Evolutionary conservation across 192 early-diverging fungal genomes (phyloP).

Genomic region (Backusella mclennaniae): DNA sequence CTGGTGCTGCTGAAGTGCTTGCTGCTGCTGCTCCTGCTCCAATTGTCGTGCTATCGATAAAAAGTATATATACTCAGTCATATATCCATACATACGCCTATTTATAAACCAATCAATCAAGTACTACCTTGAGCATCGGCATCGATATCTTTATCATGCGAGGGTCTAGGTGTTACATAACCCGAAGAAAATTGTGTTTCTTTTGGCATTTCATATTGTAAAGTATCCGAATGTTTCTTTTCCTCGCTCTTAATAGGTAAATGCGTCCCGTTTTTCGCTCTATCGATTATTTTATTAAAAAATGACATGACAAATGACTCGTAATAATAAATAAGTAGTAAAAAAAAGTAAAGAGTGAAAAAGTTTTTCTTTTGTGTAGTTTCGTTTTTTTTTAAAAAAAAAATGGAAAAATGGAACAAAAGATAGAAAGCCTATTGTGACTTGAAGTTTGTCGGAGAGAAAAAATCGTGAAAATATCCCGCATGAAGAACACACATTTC

Average conservation of each 20-base stretch:
- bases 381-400: neutral
- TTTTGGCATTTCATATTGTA: neutral
- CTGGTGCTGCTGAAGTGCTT: neutral
- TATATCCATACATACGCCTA: neutral
- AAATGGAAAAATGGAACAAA: conserved; percentile 1
- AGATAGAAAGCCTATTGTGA: neutral
- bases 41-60: neutral
- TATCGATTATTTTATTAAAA: conserved; percentile 17
- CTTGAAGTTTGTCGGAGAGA: neutral
- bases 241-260: neutral
- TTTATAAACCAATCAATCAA: neutral
- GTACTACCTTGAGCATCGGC: neutral
- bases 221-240: neutral
- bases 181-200: conserved; percentile 2
- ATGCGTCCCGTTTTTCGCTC: neutral
- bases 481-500: neutral
- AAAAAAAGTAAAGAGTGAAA: neutral
- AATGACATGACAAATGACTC: neutral
- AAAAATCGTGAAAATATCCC: neutral
- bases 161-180: conserved; percentile 23
- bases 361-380: neutral
- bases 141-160: conserved; percentile 8
- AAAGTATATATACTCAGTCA: neutral
- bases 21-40: neutral
- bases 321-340: neutral